These are phyloP conservation scores for Eimeria acervulina DNA, from an alignment of 169 alveolate species.

Conservation along the genomic window DNA sequence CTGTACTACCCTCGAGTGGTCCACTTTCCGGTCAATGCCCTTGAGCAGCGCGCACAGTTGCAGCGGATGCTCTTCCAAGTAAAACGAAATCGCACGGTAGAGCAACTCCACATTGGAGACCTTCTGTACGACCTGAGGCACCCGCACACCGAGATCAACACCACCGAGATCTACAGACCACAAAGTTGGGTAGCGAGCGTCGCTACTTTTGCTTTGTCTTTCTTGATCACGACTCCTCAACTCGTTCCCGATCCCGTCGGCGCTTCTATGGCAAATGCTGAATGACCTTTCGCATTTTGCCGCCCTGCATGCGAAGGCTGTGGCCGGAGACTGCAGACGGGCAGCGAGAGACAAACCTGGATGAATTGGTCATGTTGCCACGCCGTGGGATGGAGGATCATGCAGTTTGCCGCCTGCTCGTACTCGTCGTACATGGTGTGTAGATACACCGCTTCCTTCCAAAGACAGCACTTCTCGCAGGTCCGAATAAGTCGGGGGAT, in stretches of 20 bases:
- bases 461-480: conserved; percentile 90
- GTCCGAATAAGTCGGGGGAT: conserved; percentile 97
- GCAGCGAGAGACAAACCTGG: conserved; percentile 84
- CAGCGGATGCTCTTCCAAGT: conserved; percentile 99
- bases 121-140: conserved; percentile 86
- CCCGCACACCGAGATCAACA: neutral
- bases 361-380: conserved; percentile 97
- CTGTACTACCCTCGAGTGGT: conserved; percentile 96
- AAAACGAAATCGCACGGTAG: conserved; percentile 98
- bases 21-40: conserved; percentile 90
- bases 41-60: conserved; percentile 95
- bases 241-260: neutral
- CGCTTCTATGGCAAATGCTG: neutral
- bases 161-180: neutral
- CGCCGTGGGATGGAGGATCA: conserved; percentile 99
- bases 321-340: neutral
- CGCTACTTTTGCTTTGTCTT: neutral
- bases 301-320: neutral
- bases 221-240: neutral
- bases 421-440: conserved; percentile 97
- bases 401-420: conserved; percentile 97
- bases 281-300: neutral
- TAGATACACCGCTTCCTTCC: conserved; percentile 94
- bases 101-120: conserved; percentile 97
- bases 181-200: neutral